These are phyloP conservation scores for Penicillium sclerotiorum DNA, from an alignment of 2,329 filamentous ascomycete genomes.

Conservation along the genomic window DNA sequence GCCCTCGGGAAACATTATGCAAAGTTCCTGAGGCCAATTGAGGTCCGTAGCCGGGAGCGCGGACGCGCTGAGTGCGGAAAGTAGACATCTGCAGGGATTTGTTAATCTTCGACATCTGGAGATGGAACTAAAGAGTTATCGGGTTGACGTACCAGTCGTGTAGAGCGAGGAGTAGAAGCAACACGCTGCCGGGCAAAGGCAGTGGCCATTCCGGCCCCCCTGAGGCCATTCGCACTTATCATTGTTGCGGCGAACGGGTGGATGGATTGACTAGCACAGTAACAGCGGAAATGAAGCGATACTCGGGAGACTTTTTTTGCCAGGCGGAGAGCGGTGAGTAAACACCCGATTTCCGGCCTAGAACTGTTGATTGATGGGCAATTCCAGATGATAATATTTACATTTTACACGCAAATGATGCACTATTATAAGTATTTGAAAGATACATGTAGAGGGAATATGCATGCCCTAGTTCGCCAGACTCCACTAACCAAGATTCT, in stretches of 20 bases:
- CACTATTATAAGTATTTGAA: too few species aligned
- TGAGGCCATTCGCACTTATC: slow-evolving; percentile 59
- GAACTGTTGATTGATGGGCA: neutral
- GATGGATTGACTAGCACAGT: slow-evolving; percentile 11
- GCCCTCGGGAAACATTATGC: slow-evolving; percentile 25
- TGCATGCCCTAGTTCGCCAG: slow-evolving; percentile 28
- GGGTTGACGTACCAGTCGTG: slow-evolving; percentile 39
- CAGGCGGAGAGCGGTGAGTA: slow-evolving; percentile 32
- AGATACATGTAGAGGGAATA: too few species aligned
- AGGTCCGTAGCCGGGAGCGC: slow-evolving; percentile 22
- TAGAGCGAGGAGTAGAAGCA: slow-evolving; percentile 30
- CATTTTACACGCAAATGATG: too few species aligned
- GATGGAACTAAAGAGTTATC: slow-evolving; percentile 3
- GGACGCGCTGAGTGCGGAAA: slow-evolving; percentile 31
- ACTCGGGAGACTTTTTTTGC: slow-evolving; percentile 38
- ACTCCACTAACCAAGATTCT: slow-evolving; percentile 33
- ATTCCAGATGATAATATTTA: too few species aligned
- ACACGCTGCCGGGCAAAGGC: slow-evolving; percentile 36
- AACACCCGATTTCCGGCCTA: slow-evolving; percentile 10
- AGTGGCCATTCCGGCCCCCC: slow-evolving; percentile 50
- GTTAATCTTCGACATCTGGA: slow-evolving; percentile 23
- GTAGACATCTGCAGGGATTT: slow-evolving; percentile 37
- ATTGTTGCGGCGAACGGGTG: slow-evolving; percentile 41
- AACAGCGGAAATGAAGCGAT: slow-evolving; percentile 17
- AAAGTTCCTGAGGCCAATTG: slow-evolving; percentile 25